Evolutionary conservation across 768 basidiomycete species (phyloP), one percentile per base, ranked within the genome.

Genomic region (Suillus lakei): DNA sequence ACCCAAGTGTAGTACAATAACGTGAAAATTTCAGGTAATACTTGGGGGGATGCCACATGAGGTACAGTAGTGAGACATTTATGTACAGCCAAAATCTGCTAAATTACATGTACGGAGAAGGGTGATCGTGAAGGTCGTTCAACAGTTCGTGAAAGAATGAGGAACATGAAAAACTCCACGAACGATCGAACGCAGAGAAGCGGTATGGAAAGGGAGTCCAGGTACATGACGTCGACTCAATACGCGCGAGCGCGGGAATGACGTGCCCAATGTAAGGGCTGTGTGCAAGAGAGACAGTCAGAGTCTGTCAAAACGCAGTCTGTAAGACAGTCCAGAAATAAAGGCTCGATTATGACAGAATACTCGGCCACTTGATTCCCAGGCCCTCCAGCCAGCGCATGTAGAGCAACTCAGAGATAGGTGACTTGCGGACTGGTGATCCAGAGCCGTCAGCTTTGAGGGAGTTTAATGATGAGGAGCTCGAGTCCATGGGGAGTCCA

Each of bases 371-470:
- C 76, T 94, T 96, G 73, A 96, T 81, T 78, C 88, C 91, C 61
- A 98, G 79, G 4, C 96, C 96, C 73, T 98, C 93, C 30, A 98
- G 81, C 96, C 97, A 99, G 58, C 97, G 88, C 85, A 96, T 90
- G 76, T 98, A 99, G n/a, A 99, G 81, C 68, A 99, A 84, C 75
- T 99, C 97, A 26, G 95, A 93, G 34, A 99, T 95, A 7, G 96
- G 95, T 63, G 94, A 96, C 75, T 90, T 91, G 67, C 87, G 85
- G 62, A 82, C 75, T 15, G 84, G 82, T 30, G 72, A 70, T 54
- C 66, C 70, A 38, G 82, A 72, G 36, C 87, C 84, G 28, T 80
- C 80, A 50, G 68, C 69, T 70, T 79, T 80, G 30, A 67, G 54
- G 66, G 68, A 61, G 69, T 73, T 67, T 60, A 71, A 67, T 18